Evolutionary conservation across 2,329 filamentous ascomycete genomes (phyloP).

Genomic region (Leptosphaerulina australis): DNA sequence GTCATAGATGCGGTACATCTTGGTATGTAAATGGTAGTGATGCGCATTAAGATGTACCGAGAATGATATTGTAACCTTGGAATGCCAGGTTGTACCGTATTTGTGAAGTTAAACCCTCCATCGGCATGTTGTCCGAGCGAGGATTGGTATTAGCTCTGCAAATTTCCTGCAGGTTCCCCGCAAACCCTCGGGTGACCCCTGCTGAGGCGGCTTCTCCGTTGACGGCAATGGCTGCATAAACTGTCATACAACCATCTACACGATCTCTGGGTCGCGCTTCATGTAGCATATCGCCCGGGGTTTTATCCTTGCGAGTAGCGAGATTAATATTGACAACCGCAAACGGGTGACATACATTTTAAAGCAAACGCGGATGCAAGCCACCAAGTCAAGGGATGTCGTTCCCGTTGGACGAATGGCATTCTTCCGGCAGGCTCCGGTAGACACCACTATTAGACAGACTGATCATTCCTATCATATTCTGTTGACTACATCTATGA

Average conservation of each 20-base stretch:
- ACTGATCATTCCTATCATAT: too few species aligned
- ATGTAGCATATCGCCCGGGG: background rate
- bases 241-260: background rate
- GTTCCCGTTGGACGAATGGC: background rate
- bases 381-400: background rate
- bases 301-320: background rate
- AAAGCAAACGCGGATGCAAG: background rate
- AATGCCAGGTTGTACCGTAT: background rate
- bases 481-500: too few species aligned
- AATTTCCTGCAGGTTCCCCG: slow-evolving; percentile 9
- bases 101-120: background rate
- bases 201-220: slow-evolving; percentile 1
- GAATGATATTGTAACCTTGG: background rate
- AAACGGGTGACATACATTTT: background rate
- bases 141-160: slow-evolving; percentile 11
- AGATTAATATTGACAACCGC: background rate
- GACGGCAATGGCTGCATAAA: background rate
- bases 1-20: background rate
- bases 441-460: too few species aligned
- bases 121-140: slow-evolving; percentile 12
- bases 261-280: background rate
- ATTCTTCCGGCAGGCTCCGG: background rate
- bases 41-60: slow-evolving; percentile 1
- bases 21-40: slow-evolving; percentile 7
- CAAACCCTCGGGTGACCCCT: slow-evolving; percentile 8